Percentiles rank a stretch among this genome's conserved stretches.
Conservation (phyloP, 306 rosid genomes). For the Myrica gale region DNA sequence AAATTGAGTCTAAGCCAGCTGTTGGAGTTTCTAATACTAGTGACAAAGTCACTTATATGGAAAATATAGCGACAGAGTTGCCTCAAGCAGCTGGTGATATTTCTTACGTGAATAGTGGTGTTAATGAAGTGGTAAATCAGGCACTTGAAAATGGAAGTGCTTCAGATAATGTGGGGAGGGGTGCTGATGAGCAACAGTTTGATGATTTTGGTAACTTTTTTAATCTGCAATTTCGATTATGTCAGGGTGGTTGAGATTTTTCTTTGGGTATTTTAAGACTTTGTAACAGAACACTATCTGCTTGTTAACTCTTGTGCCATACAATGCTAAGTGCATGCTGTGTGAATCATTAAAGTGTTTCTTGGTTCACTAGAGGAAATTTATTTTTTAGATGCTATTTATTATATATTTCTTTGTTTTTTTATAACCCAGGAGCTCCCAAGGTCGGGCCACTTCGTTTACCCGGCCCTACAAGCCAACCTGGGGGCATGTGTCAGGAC, state of each 20-base stretch:
- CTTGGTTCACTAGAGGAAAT: neutral
- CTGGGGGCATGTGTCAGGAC: no score
- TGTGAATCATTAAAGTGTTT: neutral
- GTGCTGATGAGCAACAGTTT: slow-evolving; percentile 55
- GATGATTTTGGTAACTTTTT: slow-evolving; percentile 67
- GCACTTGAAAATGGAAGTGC: slow-evolving; percentile 59
- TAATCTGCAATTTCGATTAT: slow-evolving; percentile 4
- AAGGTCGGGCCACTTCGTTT: no score
- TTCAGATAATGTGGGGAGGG: slow-evolving; percentile 43
- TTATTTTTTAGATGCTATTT: no score
- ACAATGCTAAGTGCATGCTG: neutral
- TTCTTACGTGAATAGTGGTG: slow-evolving; percentile 53
- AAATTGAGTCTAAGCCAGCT: slow-evolving; percentile 37
- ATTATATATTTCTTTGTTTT: no score
- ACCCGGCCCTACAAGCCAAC: no score
- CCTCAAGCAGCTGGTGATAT: slow-evolving; percentile 36
- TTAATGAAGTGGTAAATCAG: slow-evolving; percentile 24
- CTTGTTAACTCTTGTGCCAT: neutral
- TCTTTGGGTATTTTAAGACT: slow-evolving; percentile 4
- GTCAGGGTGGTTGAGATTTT: neutral
- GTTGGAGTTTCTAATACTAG: slow-evolving; percentile 35
- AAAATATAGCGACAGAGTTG: slow-evolving; percentile 36
- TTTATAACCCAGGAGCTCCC: no score
- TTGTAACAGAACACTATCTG: neutral
- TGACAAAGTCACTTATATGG: slow-evolving; percentile 35